Evolutionary conservation across 2,329 filamentous ascomycete genomes (phyloP), one percentile per base, ranked within the genome.

Genomic region (Zymoseptoria brevis): DNA sequence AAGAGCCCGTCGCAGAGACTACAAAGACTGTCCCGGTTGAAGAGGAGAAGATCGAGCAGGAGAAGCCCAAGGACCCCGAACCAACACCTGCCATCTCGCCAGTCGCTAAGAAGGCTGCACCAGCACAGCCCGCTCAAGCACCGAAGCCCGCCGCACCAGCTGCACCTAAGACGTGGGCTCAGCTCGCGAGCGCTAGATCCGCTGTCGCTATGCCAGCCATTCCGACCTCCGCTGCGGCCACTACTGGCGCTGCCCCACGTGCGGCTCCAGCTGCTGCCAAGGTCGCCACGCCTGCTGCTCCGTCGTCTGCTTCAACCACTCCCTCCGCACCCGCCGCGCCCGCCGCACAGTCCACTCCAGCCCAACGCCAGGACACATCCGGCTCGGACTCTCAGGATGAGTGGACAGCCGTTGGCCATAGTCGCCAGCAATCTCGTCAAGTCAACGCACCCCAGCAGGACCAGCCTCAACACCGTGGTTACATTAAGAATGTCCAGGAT

Each of bases 401-500:
- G 71, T 99, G 94, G 94, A 93, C 96, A 75, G 93, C 89, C 54
- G 93, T 89, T 57, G 87, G 87, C 58, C 88, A 96, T 75, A 87
- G 87, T 68, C 94, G 94, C 81, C 87, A 90, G 72, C 89, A 94
- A 73, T 87, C 86, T 69, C 85, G 90, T 64, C 67, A 69, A 57
- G 60, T 62, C 49, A 64, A 62, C 55, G 86, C 57, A 80, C 84
- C 67, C 80, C 84, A 58, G 79, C 79, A 55, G 74, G 87, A 92
- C 62, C 84, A 84, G 58, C 83, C 90, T 65, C 87, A 93, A 63
- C 84, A 84, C 62, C 83, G 91, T 67, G 94, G 88, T 19, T 97
- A 96, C 75, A 90, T 99, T 75, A 96, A 96, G 81, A 96, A 93
- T 69, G 93, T 97, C 54, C 93, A 87, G 54, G 91, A 96, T 35